Evolutionary conservation across 2,329 filamentous ascomycete genomes (phyloP).

Genomic region (Penicillium sp.): DNA sequence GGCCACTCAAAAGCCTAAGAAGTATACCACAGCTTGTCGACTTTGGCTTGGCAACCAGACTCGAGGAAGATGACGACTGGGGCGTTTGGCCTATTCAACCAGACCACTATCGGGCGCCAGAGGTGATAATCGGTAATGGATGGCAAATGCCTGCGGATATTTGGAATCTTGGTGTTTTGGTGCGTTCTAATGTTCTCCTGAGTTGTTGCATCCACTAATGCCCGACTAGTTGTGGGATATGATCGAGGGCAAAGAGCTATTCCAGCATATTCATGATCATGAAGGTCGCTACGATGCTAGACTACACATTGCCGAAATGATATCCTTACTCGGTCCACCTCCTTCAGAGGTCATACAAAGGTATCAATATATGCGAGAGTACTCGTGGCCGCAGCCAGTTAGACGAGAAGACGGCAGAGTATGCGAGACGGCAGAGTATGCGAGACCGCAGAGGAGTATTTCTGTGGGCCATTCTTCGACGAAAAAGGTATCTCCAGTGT

Average conservation of each 20-base stretch:
- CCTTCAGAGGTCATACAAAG: slow-evolving; percentile 41
- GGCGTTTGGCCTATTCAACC: slow-evolving; percentile 49
- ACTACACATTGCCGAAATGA: slow-evolving; percentile 50
- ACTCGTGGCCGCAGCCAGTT: slow-evolving; percentile 37
- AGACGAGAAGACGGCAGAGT: slow-evolving; percentile 34
- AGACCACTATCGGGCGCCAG: slow-evolving; percentile 46
- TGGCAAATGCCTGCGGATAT: slow-evolving; percentile 47
- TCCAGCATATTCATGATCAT: slow-evolving; percentile 39
- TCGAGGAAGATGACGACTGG: slow-evolving; percentile 46
- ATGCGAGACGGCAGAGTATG: slow-evolving; percentile 41
- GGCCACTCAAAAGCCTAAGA: slow-evolving; percentile 32
- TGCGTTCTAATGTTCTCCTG: slow-evolving; percentile 25
- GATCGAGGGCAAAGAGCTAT: slow-evolving; percentile 43
- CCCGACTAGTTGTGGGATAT: slow-evolving; percentile 43
- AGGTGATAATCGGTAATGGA: slow-evolving; percentile 45
- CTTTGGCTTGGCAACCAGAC: slow-evolving; percentile 42
- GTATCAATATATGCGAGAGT: slow-evolving; percentile 38
- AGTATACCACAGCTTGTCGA: slow-evolving; percentile 41
- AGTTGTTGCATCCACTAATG: slow-evolving; percentile 30
- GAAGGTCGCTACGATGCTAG: slow-evolving; percentile 41
- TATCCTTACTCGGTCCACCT: slow-evolving; percentile 46
- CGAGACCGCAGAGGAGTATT: slow-evolving; percentile 41
- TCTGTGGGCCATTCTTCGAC: slow-evolving; percentile 44
- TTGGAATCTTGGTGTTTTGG: slow-evolving; percentile 48
- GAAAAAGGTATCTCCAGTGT: slow-evolving; percentile 31